These are phyloP conservation scores for Nigrograna mackinnonii DNA, from an alignment of 2,329 filamentous ascomycete genomes.

Conservation along the genomic window DNA sequence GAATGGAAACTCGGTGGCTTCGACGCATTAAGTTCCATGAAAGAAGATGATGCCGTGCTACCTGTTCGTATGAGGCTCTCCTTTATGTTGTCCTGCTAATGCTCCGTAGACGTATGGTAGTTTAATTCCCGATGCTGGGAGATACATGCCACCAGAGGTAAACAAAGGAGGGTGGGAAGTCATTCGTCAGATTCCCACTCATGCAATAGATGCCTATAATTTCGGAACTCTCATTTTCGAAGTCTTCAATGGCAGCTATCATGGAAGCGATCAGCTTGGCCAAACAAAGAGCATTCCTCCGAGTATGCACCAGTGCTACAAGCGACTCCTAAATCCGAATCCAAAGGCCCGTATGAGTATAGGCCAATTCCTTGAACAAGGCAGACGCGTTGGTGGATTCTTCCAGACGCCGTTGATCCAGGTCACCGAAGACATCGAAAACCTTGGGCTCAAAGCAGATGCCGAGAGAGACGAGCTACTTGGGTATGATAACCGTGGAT, in stretches of 20 bases:
- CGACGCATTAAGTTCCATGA: conserved; percentile 90
- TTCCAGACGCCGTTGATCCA: conserved; percentile 94
- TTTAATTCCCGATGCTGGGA: conserved; percentile 79
- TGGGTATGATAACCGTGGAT: conserved; percentile 50
- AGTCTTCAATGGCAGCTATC: conserved; percentile 85
- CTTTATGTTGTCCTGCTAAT: neutral
- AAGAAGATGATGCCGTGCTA: conserved; percentile 92
- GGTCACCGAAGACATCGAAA: conserved; percentile 90
- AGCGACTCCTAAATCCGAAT: conserved; percentile 83
- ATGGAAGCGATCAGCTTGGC: conserved; percentile 75
- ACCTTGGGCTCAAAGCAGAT: conserved; percentile 83
- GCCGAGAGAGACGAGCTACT: conserved; percentile 84
- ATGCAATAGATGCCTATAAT: conserved; percentile 85
- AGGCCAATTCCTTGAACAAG: conserved; percentile 86
- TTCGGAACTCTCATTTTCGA: conserved; percentile 86
- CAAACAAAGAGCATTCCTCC: conserved; percentile 86
- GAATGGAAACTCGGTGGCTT: conserved; percentile 98
- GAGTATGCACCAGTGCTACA: conserved; percentile 89
- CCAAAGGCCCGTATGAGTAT: conserved; percentile 87
- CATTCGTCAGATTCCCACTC: conserved; percentile 79
- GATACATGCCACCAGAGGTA: conserved; percentile 87
- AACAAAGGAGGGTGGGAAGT: conserved; percentile 86
- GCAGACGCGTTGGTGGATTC: conserved; percentile 78
- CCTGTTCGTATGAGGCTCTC: conserved; percentile 59
- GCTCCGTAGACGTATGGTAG: conserved; percentile 75